phyloP scores from a whole-genome alignment of 768 basidiomycete genomes.

The Termitomyces titanicus region DNA sequence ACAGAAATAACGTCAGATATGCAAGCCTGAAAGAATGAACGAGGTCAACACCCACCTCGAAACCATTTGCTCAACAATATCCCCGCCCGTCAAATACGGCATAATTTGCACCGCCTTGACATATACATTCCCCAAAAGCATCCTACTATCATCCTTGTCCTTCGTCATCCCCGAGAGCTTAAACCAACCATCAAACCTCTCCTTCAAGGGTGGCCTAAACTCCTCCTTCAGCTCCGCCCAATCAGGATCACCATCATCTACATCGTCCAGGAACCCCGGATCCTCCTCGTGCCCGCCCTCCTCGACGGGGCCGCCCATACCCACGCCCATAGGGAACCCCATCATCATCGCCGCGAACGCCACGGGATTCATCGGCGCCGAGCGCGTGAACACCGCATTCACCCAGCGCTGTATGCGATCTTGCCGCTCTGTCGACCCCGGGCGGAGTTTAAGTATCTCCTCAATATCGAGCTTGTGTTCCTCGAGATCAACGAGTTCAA shows the following conservation, averaged over 20 bases:
- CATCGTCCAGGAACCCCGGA: constrained; percentile 48
- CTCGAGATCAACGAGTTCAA: constrained; percentile 43
- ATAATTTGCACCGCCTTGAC: constrained; percentile 43
- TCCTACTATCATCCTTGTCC: constrained; percentile 27
- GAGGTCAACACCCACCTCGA: constrained; percentile 34
- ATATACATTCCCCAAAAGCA: constrained; percentile 38
- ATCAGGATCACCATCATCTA: constrained; percentile 51
- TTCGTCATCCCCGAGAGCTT: constrained; percentile 34
- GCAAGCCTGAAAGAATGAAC: too few species aligned
- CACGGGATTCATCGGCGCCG: constrained; percentile 41
- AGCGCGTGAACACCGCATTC: constrained; percentile 40
- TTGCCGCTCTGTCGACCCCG: constrained; percentile 34
- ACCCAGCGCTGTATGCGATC: constrained; percentile 52
- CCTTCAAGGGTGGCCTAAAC: constrained; percentile 53
- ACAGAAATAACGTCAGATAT: too few species aligned
- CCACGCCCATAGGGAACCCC: constrained; percentile 30
- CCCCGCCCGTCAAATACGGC: constrained; percentile 51
- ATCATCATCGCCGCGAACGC: constrained; percentile 62
- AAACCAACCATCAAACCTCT: constrained; percentile 57
- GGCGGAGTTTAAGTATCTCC: constrained; percentile 41
- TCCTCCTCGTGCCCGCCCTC: constrained; percentile 43
- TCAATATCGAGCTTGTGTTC: constrained; percentile 35
- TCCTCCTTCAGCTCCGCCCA: constrained; percentile 59
- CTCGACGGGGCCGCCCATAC: too few species aligned
- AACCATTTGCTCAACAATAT: constrained; percentile 56